Percentiles rank a stretch among this genome's conserved stretches.
phyloP scores from a whole-genome alignment of 495 filamentous ascomycete species.

The Aspergillus asperescens region DNA sequence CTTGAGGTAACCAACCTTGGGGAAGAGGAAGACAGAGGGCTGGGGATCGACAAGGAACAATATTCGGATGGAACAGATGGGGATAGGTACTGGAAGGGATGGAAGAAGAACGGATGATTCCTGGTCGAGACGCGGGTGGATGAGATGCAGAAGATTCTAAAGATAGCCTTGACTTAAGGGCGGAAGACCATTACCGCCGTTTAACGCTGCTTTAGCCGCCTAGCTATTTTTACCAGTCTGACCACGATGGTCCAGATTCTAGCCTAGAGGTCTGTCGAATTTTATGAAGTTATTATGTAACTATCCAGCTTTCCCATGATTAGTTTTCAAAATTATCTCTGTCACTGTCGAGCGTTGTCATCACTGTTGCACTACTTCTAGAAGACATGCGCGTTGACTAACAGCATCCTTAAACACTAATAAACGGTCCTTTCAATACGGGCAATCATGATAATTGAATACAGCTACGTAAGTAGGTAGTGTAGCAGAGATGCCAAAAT shows the following conservation, averaged over 20 bases:
- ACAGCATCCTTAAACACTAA: no score
- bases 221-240: conserved; percentile 15
- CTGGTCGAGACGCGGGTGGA: conserved; percentile 21
- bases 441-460: no score
- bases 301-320: no score
- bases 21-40: conserved; percentile 4
- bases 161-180: conserved; percentile 23
- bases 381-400: conserved; percentile 1
- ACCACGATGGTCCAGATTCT: neutral
- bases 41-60: conserved; percentile 10
- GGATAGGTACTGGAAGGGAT: conserved; percentile 15
- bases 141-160: conserved; percentile 31
- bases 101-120: conserved; percentile 17
- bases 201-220: conserved; percentile 7
- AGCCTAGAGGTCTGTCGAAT: no score
- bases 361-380: neutral
- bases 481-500: no score
- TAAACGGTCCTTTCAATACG: no score
- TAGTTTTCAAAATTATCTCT: no score
- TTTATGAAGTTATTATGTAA: no score
- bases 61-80: conserved; percentile 13
- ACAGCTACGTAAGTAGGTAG: no score
- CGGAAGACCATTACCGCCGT: conserved; percentile 6
- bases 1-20: conserved; percentile 16
- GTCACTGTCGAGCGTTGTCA: neutral